Conservation (phyloP, 805 yeast genomes). For the Cyberlindnera euphorbiiphila region DNA sequence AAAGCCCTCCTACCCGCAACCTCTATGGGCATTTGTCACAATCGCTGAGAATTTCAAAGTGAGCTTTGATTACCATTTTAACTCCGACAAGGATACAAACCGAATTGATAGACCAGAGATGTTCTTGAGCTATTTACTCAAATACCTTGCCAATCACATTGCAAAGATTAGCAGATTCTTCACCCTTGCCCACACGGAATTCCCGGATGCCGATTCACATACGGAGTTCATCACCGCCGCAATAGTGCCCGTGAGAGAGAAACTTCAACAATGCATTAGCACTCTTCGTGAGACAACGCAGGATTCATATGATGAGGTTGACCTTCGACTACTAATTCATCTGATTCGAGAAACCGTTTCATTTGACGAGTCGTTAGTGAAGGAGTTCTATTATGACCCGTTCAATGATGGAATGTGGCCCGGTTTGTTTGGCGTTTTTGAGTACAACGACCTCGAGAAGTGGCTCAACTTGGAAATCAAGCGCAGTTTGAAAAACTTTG, state of each 20-base stretch:
- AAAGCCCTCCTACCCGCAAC: constrained; percentile 31
- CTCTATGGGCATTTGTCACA: constrained; percentile 49
- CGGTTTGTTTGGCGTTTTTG: constrained; percentile 25
- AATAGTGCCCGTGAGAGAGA: constrained; percentile 41
- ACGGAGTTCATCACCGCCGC: constrained; percentile 36
- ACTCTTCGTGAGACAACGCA: constrained; percentile 26
- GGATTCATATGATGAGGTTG: constrained; percentile 11
- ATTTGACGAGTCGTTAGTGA: constrained; percentile 35
- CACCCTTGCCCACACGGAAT: constrained; percentile 31
- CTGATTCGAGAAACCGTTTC: constrained; percentile 38
- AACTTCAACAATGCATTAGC: constrained; percentile 31
- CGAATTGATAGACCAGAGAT: constrained; percentile 48
- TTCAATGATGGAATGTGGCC: constrained; percentile 29
- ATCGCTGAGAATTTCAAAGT: constrained; percentile 42
- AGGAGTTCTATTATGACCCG: constrained; percentile 40
- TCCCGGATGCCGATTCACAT: constrained; percentile 32
- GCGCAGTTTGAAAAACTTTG: constrained; percentile 41
- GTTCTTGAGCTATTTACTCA: constrained; percentile 46
- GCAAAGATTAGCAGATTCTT: constrained; percentile 38
- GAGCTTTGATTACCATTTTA: constrained; percentile 55
- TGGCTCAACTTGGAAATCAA: constrained; percentile 49
- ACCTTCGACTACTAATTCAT: constrained; percentile 27
- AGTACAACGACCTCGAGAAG: constrained; percentile 31
- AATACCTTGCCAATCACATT: constrained; percentile 40
- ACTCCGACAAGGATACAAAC: constrained; percentile 39